Evolutionary conservation across 2,329 filamentous ascomycete genomes (phyloP), one percentile per base, ranked within the genome.

Genomic region (Esteya vermicola): DNA sequence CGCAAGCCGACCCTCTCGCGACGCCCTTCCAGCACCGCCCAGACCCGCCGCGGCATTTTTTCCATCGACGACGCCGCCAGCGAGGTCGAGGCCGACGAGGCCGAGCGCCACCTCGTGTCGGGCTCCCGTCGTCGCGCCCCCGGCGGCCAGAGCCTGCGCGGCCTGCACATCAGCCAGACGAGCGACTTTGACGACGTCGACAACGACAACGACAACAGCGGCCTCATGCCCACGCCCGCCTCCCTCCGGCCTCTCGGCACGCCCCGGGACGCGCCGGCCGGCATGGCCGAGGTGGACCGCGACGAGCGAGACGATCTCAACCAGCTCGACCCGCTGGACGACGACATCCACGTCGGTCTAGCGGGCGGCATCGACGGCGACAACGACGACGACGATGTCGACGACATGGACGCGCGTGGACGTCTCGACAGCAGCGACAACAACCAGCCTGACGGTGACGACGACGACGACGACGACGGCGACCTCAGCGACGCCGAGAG

Each of bases 401-500:
- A 51, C 21, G 52, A 54, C n/a, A 51, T 55, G 43, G 56, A 63
- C 12, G 60, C 60, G n/a, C n/a, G n/a, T n/a, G n/a, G n/a, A n/a
- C n/a, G n/a, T n/a, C n/a, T n/a, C 13, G 52, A 54, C 16, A 52
- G 50, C 22, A 54, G 57, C 9, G 60, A 56, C 23, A 52, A 54
- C 16, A 52, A 50, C 22, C 54, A 57, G 9, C 60, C 56, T 22
- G 55, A 50, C 14, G 48, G 45, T 45, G 51, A 52, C 6, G 60
- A 64, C 10, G 72, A 73, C 35, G 73, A 72, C 32, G 76, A 81
- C 9, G 81, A 82, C 18, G 79, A 83, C 25, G 77, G 64, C 43
- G 77, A 82, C 43, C 54, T 88, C 38, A 95, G 89, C 57, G 91
- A 96, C 51, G 83, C 91, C 1, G 91, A 95, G 62, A 96, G 89